Evolutionary conservation across 106 monocot species (phyloP).

Genomic region (Ottelia alismoides): DNA sequence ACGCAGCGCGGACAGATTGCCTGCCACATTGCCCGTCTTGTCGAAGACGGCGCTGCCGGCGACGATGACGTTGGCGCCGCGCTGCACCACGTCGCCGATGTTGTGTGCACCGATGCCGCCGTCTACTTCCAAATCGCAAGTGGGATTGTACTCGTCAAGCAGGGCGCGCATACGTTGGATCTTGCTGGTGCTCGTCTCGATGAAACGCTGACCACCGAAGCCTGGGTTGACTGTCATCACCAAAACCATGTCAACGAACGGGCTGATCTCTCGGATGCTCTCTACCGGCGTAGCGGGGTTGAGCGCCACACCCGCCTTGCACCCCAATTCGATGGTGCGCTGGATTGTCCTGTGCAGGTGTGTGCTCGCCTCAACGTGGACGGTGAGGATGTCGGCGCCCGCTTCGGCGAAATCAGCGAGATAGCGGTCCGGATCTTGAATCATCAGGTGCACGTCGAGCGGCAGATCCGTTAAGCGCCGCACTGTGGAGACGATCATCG

Average conservation of each 20-base stretch:
- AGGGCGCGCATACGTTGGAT: not conserved
- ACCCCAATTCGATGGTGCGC: not conserved
- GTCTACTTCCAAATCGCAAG: not conserved
- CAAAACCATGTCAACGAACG: not conserved
- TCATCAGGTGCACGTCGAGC: slow-evolving; percentile 2
- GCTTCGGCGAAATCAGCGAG: not conserved
- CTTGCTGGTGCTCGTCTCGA: not conserved
- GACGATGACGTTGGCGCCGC: not conserved
- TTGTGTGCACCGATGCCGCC: not conserved
- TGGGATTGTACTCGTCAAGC: not conserved
- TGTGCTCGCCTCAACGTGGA: not conserved
- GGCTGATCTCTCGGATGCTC: not conserved
- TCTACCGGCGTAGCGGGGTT: not conserved
- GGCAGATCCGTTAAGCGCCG: not conserved
- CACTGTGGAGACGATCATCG: not conserved
- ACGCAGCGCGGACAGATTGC: no score
- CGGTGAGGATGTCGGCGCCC: not conserved
- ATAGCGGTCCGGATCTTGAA: not conserved
- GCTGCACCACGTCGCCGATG: not conserved
- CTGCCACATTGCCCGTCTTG: not conserved
- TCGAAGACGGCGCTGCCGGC: not conserved
- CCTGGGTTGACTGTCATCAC: not conserved
- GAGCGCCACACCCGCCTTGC: not conserved
- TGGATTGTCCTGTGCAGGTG: not conserved
- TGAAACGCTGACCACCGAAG: not conserved